Evolutionary conservation across 78 protist species (phyloP).

Genomic region (Andalucia godoyi): DNA sequence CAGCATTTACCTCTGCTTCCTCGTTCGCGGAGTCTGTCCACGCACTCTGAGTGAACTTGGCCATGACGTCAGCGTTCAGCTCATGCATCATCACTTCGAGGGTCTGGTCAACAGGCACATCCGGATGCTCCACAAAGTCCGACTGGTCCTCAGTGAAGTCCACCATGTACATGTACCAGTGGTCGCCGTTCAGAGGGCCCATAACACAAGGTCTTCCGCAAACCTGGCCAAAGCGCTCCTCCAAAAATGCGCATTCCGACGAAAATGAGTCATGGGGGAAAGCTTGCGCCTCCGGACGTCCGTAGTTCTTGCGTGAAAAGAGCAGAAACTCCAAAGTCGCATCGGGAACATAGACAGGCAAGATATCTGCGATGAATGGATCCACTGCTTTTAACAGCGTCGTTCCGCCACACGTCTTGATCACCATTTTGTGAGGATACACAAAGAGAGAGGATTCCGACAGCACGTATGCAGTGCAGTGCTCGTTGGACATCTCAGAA

Average conservation of each 20-base stretch:
- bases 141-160: constrained; percentile 18
- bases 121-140: not conserved
- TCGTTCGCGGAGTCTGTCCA: constrained; percentile 28
- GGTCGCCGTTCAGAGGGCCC: constrained; percentile 68
- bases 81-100: constrained; percentile 72
- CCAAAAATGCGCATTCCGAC: constrained; percentile 41
- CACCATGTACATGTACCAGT: constrained; percentile 72
- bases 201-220: constrained; percentile 30
- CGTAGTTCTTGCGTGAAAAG: constrained; percentile 64
- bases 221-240: constrained; percentile 7
- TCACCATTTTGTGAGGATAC: constrained; percentile 32
- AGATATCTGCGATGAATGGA: too few relatives aligned
- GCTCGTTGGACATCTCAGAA: constrained; percentile 6
- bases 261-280: constrained; percentile 53
- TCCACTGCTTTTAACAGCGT: too few relatives aligned
- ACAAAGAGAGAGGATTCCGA: constrained; percentile 78
- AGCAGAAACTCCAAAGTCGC: constrained; percentile 32
- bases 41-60: constrained; percentile 45
- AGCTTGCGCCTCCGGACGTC: constrained; percentile 62
- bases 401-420: constrained; percentile 90
- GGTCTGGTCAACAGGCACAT: not conserved
- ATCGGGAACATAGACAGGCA: constrained; percentile 35
- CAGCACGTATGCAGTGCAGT: constrained; percentile 59
- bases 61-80: constrained; percentile 48
- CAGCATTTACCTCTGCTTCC: constrained; percentile 26